Evolutionary conservation across 148 eudicot genomes (phyloP), one percentile per base, ranked within the genome.

Genomic region (Rhododendron molle): DNA sequence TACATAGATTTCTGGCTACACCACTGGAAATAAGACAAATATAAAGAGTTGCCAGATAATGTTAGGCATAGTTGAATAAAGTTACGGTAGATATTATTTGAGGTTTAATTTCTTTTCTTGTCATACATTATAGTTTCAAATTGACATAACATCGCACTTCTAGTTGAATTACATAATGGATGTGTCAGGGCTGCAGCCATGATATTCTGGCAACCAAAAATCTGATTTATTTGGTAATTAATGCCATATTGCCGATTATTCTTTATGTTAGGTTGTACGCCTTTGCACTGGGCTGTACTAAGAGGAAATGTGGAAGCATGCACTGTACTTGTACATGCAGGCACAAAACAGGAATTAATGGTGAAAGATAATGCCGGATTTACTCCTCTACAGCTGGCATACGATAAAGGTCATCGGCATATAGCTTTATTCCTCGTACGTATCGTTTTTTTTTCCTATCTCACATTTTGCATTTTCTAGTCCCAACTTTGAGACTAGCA

Each of bases 361-460:
- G 92, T 96, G 76, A 93, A 92, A 89, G 96, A 96, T 92, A 93
- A 89, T 85, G 92, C 98, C 81, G 98, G 98, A 56, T 88, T 87
- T 81, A 93, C 95, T 49, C 98, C 98, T 15, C 80, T 91, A 85
- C 91, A 94, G 89, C 90, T 96, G 88, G 98, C 98, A 86, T 87
- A 84, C 86, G 98, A 96, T 89, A 94, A 93, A 96, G 98, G 98
- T 89, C 96, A 94, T 89, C 98, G 93, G 89, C 94, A 94, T 73
- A 89, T 96, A 80, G 95, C 92, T 30, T 81, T 86, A 85, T 89
- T 93, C 90, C 98, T 96, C 88, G 98, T 96, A 93, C 84, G 98
- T 94, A 85, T 84, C 85, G 32, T 80, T 67, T 49, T 76, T 82
- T 47, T 78, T 30, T 80, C 14, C 21, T 32, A 60, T 86, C 83